Conservation (phyloP, 2,329 filamentous ascomycete species). For the Fusarium sp. region DNA sequence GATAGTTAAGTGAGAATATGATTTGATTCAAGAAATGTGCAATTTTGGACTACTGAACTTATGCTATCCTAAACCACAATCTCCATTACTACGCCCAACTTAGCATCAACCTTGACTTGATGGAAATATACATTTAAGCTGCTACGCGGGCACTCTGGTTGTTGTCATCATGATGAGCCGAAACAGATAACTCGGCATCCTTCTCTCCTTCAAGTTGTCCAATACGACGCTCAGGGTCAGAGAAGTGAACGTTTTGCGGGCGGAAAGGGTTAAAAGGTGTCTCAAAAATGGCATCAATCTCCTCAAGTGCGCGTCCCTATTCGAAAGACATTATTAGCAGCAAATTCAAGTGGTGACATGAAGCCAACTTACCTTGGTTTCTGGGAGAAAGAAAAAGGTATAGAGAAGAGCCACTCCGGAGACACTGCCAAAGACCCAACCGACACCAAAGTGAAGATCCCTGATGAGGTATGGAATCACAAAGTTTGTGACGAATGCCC, state of each 20-base stretch:
- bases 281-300: not conserved
- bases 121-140: not conserved
- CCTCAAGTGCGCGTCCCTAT: not conserved
- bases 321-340: not conserved
- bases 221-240: not conserved
- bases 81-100: not conserved
- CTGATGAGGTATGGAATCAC: slow-evolving; percentile 24
- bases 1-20: not conserved
- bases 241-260: not conserved
- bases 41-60: not conserved
- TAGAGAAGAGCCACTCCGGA: slow-evolving; percentile 10
- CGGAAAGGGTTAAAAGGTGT: slow-evolving; percentile 3
- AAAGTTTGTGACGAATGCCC: slow-evolving; percentile 28
- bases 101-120: not conserved
- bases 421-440: slow-evolving; percentile 25
- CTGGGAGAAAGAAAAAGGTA: slow-evolving; percentile 35
- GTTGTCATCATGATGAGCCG: not conserved
- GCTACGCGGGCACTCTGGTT: not conserved
- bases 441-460: slow-evolving; percentile 16
- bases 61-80: not conserved
- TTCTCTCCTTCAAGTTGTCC: not conserved
- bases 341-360: not conserved
- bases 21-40: not conserved
- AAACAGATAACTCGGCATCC: not conserved
- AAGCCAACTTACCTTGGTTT: not conserved